Evolutionary conservation across 2,329 filamentous ascomycete genomes (phyloP), one percentile per base, ranked within the genome.

Genomic region (Aspergillus ibericus): DNA sequence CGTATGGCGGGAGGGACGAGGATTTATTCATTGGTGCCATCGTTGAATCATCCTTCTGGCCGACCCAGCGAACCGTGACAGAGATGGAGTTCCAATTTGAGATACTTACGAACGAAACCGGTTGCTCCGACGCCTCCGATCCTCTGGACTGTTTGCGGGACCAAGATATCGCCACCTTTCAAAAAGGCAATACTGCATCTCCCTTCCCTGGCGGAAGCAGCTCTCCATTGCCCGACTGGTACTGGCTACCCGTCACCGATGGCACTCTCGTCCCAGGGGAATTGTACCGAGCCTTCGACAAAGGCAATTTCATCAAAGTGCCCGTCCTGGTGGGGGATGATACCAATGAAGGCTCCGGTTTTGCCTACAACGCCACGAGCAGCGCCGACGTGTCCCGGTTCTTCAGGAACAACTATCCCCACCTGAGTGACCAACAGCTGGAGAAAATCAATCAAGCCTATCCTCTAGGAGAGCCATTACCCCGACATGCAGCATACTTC

Each of bases 171-270:
- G 66, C 71, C 1, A 68, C 69, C 3, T 69, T 84, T 2, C 80
- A 82, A 61, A 56, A 63, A 5, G 38, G 62, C 9, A 79, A 80
- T 62, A 67, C 75, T 56, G 72, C 74, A 40, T 75, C 72, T 1
- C 74, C 78, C 0, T 80, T 77, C 56, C 78, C 80, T 0, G 75
- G 75, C 13, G 74, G 73, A 68, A 3, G 12, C 61, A 68, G 47
- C 4, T 55, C 32, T 4, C 66, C 67, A 5, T 8, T 49, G 3
- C 83, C 84, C 0, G 58, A 80, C 0, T 85, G 80, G 69, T 82
- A 82, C 73, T 87, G 82, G 74, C 76, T 80, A 6, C 83, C 84
- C 0, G 78, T 81, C 0, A 69, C 87, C 2, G 85, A 88, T 62
- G 77, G 79, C 2, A 77, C 80, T n/a, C 70, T 87, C 13, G 73